phyloP scores from a whole-genome alignment of 2,329 filamentous ascomycete species.

The Diaporthe citrichinensis region DNA sequence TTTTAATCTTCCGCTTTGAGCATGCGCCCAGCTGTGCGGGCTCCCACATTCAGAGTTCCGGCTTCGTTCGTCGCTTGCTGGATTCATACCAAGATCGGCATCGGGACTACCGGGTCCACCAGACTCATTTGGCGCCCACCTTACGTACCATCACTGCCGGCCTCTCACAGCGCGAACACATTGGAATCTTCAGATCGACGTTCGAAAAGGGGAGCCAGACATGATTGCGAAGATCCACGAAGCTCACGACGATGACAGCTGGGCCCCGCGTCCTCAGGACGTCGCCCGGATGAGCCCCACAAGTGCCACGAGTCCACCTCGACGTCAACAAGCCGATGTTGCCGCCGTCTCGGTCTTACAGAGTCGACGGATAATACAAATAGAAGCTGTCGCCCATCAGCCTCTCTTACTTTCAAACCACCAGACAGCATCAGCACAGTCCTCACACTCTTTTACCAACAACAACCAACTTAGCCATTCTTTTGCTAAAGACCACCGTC shows the following conservation, averaged over 20 bases:
- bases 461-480: slow-evolving; percentile 26
- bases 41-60: slow-evolving; percentile 19
- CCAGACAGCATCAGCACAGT: slow-evolving; percentile 23
- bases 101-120: slow-evolving; percentile 31
- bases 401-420: slow-evolving; percentile 17
- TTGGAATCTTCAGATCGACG: slow-evolving; percentile 34
- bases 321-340: background rate
- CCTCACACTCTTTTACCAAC: slow-evolving; percentile 31
- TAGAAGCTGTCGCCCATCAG: slow-evolving; percentile 26
- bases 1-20: slow-evolving; percentile 13
- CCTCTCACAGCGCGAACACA: background rate
- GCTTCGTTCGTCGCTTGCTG: slow-evolving; percentile 12
- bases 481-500: slow-evolving; percentile 27
- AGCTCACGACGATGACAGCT: background rate
- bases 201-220: slow-evolving; percentile 5
- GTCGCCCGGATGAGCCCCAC: slow-evolving; percentile 1
- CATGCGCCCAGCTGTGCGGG: background rate
- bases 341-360: background rate
- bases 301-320: background rate
- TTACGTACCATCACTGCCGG: background rate
- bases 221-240: slow-evolving; percentile 21
- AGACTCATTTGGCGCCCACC: slow-evolving; percentile 16
- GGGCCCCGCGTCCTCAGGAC: slow-evolving; percentile 8
- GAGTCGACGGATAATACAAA: slow-evolving; percentile 25
- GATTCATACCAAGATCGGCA: slow-evolving; percentile 10